Evolutionary conservation across 495 filamentous ascomycete genomes (phyloP).

Genomic region (Hyphodiscus hymeniophilus): DNA sequence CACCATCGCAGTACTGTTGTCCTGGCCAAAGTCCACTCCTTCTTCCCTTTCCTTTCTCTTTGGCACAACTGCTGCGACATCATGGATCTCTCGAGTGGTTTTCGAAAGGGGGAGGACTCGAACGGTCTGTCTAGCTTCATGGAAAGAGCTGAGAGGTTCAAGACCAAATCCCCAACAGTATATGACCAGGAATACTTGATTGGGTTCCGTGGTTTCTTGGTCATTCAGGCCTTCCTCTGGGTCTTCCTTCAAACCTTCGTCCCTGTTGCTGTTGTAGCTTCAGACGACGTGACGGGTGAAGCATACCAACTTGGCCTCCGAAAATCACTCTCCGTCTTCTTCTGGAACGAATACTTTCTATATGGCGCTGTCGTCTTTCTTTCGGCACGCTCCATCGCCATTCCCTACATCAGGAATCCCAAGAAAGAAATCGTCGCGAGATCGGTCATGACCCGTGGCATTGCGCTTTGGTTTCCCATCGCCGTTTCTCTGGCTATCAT

Average conservation of each 20-base stretch:
- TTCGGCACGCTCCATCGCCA: slow-evolving; percentile 6
- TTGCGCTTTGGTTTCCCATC: slow-evolving; percentile 3
- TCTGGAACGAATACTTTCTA: slow-evolving; percentile 13
- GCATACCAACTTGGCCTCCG: slow-evolving; percentile 1
- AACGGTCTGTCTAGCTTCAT: no score
- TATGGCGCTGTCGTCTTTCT: slow-evolving; percentile 7
- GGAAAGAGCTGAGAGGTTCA: background rate
- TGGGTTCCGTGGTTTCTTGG: slow-evolving; percentile 3
- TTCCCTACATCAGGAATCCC: slow-evolving; percentile 3
- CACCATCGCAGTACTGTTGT: no score
- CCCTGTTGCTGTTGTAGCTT: slow-evolving; percentile 1
- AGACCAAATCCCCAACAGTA: background rate
- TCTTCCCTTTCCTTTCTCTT: background rate
- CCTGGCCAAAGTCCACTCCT: background rate
- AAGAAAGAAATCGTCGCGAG: background rate
- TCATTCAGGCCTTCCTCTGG: slow-evolving; percentile 8
- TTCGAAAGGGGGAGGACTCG: no score
- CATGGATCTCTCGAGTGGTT: background rate
- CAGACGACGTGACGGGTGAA: background rate
- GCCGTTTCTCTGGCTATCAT: slow-evolving; percentile 1
- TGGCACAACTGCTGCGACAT: background rate
- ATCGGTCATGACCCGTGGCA: background rate
- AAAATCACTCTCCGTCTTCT: slow-evolving; percentile 7
- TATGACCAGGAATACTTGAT: slow-evolving; percentile 3
- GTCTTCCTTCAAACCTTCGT: slow-evolving; percentile 6